A percentile compares a stretch with the other conserved stretches of the same genome.
phyloP scores from a whole-genome alignment of 257 asterid species.

The Jaltomata sinuosa region DNA sequence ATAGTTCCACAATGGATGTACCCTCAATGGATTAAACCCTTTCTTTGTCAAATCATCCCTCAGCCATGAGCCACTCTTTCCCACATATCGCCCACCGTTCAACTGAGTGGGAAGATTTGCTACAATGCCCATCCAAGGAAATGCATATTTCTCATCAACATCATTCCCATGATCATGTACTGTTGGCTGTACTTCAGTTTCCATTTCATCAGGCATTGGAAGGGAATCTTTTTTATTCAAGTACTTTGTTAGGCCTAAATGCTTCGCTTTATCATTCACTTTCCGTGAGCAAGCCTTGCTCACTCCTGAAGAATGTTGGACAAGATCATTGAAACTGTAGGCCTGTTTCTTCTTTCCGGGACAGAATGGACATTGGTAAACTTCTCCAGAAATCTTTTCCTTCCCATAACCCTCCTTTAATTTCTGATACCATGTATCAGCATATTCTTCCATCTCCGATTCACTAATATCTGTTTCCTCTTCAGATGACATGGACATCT shows the following conservation, averaged over 20 bases:
- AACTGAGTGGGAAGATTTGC: conserved; percentile 30
- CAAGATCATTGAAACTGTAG: conserved; percentile 35
- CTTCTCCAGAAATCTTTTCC: conserved; percentile 20
- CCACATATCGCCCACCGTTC: conserved; percentile 20
- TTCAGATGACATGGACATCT: conserved; percentile 46
- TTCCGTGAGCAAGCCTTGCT: conserved; percentile 29
- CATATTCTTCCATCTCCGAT: conserved; percentile 51
- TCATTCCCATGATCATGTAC: conserved; percentile 22
- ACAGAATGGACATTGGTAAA: conserved; percentile 53
- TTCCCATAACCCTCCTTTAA: conserved; percentile 24
- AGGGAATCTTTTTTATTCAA: not conserved
- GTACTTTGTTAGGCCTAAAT: not conserved
- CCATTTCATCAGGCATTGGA: not conserved
- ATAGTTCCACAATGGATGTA: conserved; percentile 30
- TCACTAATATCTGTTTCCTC: conserved; percentile 59
- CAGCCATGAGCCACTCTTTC: conserved; percentile 33
- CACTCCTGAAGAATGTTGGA: conserved; percentile 45
- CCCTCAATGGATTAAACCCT: conserved; percentile 37
- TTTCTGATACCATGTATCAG: conserved; percentile 34
- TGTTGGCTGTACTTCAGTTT: not conserved
- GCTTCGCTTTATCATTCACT: conserved; percentile 31
- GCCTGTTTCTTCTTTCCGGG: conserved; percentile 50
- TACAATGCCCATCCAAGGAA: conserved; percentile 57
- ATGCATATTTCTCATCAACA: conserved; percentile 26
- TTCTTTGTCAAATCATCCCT: conserved; percentile 19